A percentile compares a stretch with the other conserved stretches of the same genome.
These are phyloP conservation scores for Eleusine coracana DNA, from an alignment of 176 grass and related monocot species.

Conservation along the genomic window DNA sequence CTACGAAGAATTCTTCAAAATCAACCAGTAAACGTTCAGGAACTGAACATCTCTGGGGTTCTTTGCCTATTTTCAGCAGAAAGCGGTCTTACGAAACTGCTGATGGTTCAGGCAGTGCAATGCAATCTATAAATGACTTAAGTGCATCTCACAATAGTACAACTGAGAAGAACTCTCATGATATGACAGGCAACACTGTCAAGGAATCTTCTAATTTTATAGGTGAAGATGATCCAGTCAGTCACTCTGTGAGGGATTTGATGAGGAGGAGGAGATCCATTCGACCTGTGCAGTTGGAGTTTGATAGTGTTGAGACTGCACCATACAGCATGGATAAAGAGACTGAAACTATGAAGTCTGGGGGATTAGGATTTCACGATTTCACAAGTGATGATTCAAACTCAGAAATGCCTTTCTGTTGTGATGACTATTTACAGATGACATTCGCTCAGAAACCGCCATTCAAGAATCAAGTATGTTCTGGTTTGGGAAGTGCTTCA, in stretches of 20 bases:
- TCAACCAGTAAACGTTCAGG: slow-evolving; percentile 42
- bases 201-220: slow-evolving; percentile 46
- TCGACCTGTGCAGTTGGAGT: slow-evolving; percentile 55
- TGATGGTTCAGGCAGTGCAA: slow-evolving; percentile 39
- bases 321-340: slow-evolving; percentile 27
- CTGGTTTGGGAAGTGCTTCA: slow-evolving; percentile 48
- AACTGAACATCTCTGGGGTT: slow-evolving; percentile 61
- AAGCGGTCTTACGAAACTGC: slow-evolving; percentile 36
- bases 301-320: slow-evolving; percentile 51
- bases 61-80: slow-evolving; percentile 76
- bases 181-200: slow-evolving; percentile 33
- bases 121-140: slow-evolving; percentile 20
- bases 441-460: slow-evolving; percentile 63
- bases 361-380: slow-evolving; percentile 18
- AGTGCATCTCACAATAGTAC: slow-evolving; percentile 42
- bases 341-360: slow-evolving; percentile 29
- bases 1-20: slow-evolving; percentile 45
- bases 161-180: slow-evolving; percentile 37
- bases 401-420: slow-evolving; percentile 37
- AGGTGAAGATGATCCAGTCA: slow-evolving; percentile 37
- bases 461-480: slow-evolving; percentile 53
- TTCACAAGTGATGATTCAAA: slow-evolving; percentile 31
- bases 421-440: slow-evolving; percentile 52
- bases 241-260: slow-evolving; percentile 80
- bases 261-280: slow-evolving; percentile 78